Conservation (phyloP, 2,329 filamentous ascomycete genomes). For the Fusarium falciforme region DNA sequence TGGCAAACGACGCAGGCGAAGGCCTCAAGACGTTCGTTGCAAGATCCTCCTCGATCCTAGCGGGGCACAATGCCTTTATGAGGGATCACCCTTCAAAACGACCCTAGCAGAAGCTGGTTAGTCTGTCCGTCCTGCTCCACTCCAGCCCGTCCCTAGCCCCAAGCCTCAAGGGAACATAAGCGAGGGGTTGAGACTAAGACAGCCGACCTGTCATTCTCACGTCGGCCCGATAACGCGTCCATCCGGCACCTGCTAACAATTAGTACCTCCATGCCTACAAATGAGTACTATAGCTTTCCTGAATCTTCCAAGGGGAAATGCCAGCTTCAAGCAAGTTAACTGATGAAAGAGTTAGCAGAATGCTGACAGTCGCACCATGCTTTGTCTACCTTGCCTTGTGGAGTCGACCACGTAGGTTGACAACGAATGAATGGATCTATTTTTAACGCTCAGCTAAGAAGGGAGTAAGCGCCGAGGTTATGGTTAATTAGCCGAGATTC, state of each 20-base stretch:
- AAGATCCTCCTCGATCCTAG: background rate
- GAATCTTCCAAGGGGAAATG: background rate
- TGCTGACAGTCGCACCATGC: background rate
- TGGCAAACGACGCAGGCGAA: slow-evolving; percentile 5
- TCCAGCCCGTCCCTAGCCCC: background rate
- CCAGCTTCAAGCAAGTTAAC: background rate
- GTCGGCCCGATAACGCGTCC: background rate
- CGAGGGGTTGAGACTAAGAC: background rate
- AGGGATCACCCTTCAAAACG: background rate
- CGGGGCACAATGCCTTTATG: slow-evolving; percentile 17
- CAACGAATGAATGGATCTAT: background rate
- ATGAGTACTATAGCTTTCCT: background rate
- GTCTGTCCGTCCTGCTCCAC: slow-evolving; percentile 53
- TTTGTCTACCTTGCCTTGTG: background rate
- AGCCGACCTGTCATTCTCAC: background rate
- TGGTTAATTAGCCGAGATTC: background rate
- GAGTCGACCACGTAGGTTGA: background rate
- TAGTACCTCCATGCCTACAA: background rate
- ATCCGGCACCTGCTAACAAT: background rate
- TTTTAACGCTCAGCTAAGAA: background rate
- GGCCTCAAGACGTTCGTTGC: background rate
- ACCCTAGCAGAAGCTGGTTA: background rate
- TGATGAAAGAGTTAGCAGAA: background rate
- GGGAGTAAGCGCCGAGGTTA: background rate
- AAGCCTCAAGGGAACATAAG: background rate